Conservation (phyloP, 1,139 yeast species). For the Kodamaea ohmeri region DNA sequence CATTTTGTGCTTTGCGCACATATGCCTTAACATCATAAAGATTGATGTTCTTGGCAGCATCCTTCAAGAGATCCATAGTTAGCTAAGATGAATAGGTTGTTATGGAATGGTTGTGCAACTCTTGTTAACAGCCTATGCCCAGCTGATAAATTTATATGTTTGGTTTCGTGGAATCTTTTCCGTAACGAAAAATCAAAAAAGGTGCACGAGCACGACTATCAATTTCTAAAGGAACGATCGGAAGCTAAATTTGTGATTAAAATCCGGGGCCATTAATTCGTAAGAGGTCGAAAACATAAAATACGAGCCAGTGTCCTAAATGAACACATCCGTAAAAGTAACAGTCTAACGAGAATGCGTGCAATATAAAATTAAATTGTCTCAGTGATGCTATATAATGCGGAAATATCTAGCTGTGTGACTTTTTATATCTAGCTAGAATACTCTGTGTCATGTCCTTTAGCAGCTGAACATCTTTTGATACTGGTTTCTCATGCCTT, state of each 20-base stretch:
- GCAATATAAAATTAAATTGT: neutral
- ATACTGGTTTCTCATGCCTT: conserved; percentile 14
- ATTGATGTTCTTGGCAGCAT: conserved; percentile 76
- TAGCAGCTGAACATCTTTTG: conserved; percentile 32
- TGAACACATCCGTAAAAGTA: too few relatives aligned
- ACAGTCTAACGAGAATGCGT: neutral
- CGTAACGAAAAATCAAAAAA: conserved; percentile 5
- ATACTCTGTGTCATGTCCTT: conserved; percentile 38
- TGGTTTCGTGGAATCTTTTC: conserved; percentile 9
- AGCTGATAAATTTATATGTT: neutral
- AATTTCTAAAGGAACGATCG: conserved; percentile 1
- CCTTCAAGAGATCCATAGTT: conserved; percentile 63
- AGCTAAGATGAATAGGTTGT: neutral
- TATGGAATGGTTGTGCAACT: neutral
- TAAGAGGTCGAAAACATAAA: too few relatives aligned
- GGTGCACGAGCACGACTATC: conserved; percentile 5
- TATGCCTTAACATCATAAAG: conserved; percentile 96
- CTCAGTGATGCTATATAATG: conserved; percentile 1
- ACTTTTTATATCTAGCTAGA: conserved; percentile 28
- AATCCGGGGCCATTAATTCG: too few relatives aligned
- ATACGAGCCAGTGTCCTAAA: too few relatives aligned
- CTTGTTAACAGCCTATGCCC: neutral
- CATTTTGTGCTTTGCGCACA: conserved; percentile 97
- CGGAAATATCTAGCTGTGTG: neutral
- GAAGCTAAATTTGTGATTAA: neutral